phyloP scores from a whole-genome alignment of 768 basidiomycete genomes.

The Agrocybe chaxingu region DNA sequence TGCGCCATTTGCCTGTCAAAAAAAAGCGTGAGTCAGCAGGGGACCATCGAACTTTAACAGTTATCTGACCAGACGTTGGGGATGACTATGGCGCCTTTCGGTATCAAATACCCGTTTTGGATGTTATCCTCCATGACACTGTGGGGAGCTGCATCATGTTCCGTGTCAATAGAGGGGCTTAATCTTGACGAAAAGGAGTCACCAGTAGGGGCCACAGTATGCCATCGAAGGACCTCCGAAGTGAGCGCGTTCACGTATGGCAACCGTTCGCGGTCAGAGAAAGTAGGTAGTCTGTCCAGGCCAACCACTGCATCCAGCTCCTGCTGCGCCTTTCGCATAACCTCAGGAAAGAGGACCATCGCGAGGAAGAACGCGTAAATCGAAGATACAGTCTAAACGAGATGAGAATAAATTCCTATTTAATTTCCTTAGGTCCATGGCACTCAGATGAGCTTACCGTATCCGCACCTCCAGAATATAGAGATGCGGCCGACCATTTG shows the following conservation, averaged over 20 bases:
- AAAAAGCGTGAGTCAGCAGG: not conserved
- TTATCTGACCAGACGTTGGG: constrained; percentile 44
- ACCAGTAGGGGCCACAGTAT: constrained; percentile 31
- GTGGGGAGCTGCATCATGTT: constrained; percentile 44
- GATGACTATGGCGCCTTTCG: constrained; percentile 51
- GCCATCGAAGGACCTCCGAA: constrained; percentile 35
- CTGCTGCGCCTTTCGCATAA: constrained; percentile 34
- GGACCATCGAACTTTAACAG: not conserved
- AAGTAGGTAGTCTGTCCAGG: constrained; percentile 34
- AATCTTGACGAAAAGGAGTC: not conserved
- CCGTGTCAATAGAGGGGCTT: not conserved
- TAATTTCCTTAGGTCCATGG: not conserved
- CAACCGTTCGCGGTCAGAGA: constrained; percentile 34
- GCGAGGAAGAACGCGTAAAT: constrained; percentile 38
- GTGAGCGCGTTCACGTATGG: constrained; percentile 39
- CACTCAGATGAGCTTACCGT: constrained; percentile 21
- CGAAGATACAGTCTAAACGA: constrained; percentile 35
- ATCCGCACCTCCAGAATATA: constrained; percentile 48
- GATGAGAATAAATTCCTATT: not conserved
- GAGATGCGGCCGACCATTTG: constrained; percentile 43
- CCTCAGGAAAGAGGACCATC: constrained; percentile 35
- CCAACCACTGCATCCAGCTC: constrained; percentile 43
- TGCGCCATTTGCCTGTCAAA: constrained; percentile 35
- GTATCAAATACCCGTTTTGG: constrained; percentile 58
- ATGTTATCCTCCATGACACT: constrained; percentile 54